Evolutionary conservation across 129 eudicot genomes (phyloP), one percentile per base, ranked within the genome.

Genomic region (Flaveria robusta): DNA sequence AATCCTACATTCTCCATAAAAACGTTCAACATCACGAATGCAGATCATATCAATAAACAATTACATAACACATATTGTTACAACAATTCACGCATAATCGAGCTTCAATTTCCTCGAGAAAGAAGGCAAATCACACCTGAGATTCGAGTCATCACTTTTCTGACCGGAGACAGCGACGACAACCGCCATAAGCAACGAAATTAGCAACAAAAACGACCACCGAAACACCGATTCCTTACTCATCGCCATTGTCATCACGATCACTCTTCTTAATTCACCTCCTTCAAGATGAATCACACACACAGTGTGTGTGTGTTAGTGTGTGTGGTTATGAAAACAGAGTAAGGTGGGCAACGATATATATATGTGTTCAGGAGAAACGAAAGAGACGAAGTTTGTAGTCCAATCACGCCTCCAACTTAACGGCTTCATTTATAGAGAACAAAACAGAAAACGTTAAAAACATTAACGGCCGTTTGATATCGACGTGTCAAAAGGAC

Each of bases 381-480:
- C 51, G 74, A 71, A 66, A 42, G 79, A 65, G 74, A 80, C 83
- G 69, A 80, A 80, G 55, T 72, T 64, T 8, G 1, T 5, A 73
- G 81, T 79, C 75, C 62, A 83, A 81, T 77, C 64, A 68, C 80
- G 65, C 73, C n/a, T 69, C 67, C 91, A 80, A 84, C 67, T 83
- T 84, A 84, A 82, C 84, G 88, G 91, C 83, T 54, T 72, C 81
- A 62, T 83, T 82, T 89, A 87, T 83, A 87, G 85, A 76, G 65
- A 65, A 79, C 19, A 47, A 47, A 34, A 63, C 41, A 52, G 43
- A 63, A 71, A 23, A 51, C 54, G 79, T 64, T 66, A 66, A 72
- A 70, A 63, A 64, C 11, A 5, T 66, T 80, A 80, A 80, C 83
- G 79, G 83, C 83, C 51, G 74, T 80, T 73, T 66, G 63, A 65